Percentiles rank a stretch among this genome's conserved stretches.
Evolutionary conservation across 2,329 filamentous ascomycete species (phyloP).

Genomic region (Zalaria obscura): DNA sequence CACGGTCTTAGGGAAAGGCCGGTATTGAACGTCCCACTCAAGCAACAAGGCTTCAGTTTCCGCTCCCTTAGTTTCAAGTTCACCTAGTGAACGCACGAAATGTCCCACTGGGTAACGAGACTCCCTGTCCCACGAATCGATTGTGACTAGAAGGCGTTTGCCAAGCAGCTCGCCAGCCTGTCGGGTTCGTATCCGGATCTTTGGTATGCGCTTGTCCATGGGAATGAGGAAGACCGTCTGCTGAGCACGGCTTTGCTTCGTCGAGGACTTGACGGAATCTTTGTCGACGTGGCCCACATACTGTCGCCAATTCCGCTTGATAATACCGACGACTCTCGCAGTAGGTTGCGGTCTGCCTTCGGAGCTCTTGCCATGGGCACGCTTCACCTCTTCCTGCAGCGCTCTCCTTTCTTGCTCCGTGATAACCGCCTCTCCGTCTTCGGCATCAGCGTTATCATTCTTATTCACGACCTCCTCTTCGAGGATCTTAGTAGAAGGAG

Average conservation of each 20-base stretch:
- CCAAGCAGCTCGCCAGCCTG: constrained; percentile 81
- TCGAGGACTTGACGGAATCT: constrained; percentile 61
- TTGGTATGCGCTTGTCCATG: constrained; percentile 96
- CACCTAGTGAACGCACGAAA: constrained; percentile 82
- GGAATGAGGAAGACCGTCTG: constrained; percentile 90
- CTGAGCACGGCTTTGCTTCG: constrained; percentile 66
- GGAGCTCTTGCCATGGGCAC: constrained; percentile 59
- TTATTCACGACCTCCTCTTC: constrained; percentile 86
- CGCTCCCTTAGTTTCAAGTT: constrained; percentile 91
- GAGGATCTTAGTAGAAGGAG: constrained; percentile 85
- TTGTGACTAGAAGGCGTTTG: constrained; percentile 81
- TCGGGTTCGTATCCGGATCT: constrained; percentile 82
- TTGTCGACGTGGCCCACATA: constrained; percentile 93
- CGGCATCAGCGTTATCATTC: constrained; percentile 84
- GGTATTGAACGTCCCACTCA: constrained; percentile 95
- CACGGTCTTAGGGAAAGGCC: constrained; percentile 90
- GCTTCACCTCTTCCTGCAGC: constrained; percentile 81
- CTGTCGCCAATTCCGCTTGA: constrained; percentile 95
- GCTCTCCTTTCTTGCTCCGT: constrained; percentile 76
- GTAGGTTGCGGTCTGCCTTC: constrained; percentile 80
- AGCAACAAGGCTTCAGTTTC: constrained; percentile 90
- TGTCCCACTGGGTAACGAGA: constrained; percentile 87
- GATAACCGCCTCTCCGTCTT: constrained; percentile 59
- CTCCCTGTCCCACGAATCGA: constrained; percentile 90
- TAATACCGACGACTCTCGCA: constrained; percentile 76